Base-by-base conservation (phyloP, 1,284 basidiomycete genomes). In the Sanghuangporus baumii region DNA sequence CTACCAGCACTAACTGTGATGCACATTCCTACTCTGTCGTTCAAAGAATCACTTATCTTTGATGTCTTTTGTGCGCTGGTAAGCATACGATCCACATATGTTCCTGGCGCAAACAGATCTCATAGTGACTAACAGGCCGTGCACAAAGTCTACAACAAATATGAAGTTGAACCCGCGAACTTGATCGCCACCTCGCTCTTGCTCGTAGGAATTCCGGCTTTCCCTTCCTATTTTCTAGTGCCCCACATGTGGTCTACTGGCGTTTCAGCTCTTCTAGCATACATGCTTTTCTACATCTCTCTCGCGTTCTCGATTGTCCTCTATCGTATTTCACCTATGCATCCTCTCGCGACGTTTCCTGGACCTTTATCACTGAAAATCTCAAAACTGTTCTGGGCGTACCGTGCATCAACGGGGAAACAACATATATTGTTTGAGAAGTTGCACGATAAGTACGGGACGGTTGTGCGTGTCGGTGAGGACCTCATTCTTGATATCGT, bases 291-390 rank as follows among this genome's bases (percentile, higher is more conserved):
- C 31, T 63, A 63, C 26, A 5, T 40, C n/a, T 36, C 48, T 34
- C 31, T 65, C 37, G 16, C 59, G 2, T 7, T 16, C 11, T 58
- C 55, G 12, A 61, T 61, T 16, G 43, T 61, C 6, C 1, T 66
- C 14, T 71, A 70, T 57, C 69, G 70, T 11, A 55, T 70, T 16
- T 71, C 69, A 1, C 69, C 70, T 7, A 64, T 70, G 34, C 70
- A 71, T 59, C 69, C 70, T 1, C 65, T 71, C 6, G 65, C 68
- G 8, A 23, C 50, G 16, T 71, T 62, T 57, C 69, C 70, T 46
- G 70, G 70, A 6, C 70, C 70, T 5, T n/a, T 67, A 4, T 26
- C 40, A 12, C 61, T 58, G 6, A 68, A 66, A 36, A 56, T 68
- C 2, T 62, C 66, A 6, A 69, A 66, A 41, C 34, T 69, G 16